Percentiles rank a stretch among this genome's conserved stretches.
Conservation (phyloP, 176 grass and related monocot genomes). For the Rhynchospora tenuis region DNA sequence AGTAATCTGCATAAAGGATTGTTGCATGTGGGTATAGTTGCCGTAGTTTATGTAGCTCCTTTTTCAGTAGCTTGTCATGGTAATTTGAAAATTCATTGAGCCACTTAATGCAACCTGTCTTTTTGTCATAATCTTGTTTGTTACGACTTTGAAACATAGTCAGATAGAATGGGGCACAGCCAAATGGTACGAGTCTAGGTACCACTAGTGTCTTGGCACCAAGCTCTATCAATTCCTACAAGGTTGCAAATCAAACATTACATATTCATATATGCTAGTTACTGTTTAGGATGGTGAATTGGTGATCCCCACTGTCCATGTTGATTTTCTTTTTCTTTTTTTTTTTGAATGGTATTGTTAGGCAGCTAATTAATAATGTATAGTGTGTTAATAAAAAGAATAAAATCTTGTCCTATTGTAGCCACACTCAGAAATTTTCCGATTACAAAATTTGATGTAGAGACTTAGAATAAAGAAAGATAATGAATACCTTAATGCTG, state of each 20-base stretch:
- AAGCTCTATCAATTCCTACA: background rate
- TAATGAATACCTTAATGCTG: constrained; percentile 31
- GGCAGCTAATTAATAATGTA: background rate
- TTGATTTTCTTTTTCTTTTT: too few species aligned
- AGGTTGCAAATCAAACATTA: background rate
- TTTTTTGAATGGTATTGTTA: background rate
- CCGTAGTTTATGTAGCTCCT: background rate
- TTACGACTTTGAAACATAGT: background rate
- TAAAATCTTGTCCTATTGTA: background rate
- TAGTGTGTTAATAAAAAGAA: background rate
- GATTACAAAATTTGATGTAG: background rate
- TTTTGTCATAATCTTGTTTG: background rate
- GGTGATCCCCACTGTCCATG: background rate
- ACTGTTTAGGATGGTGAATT: background rate
- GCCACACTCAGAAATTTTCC: background rate
- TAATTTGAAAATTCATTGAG: background rate
- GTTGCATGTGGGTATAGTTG: background rate
- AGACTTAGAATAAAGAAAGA: background rate
- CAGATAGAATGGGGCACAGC: background rate
- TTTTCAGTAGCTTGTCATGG: background rate
- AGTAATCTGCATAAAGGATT: constrained; percentile 80
- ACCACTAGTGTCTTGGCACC: constrained; percentile 10
- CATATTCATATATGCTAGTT: background rate
- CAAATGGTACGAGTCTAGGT: background rate
- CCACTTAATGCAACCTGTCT: constrained; percentile 9